A percentile compares a stretch with the other conserved stretches of the same genome.
phyloP scores from a whole-genome alignment of 1,139 yeast genomes.

The Diutina scorzettiae region DNA sequence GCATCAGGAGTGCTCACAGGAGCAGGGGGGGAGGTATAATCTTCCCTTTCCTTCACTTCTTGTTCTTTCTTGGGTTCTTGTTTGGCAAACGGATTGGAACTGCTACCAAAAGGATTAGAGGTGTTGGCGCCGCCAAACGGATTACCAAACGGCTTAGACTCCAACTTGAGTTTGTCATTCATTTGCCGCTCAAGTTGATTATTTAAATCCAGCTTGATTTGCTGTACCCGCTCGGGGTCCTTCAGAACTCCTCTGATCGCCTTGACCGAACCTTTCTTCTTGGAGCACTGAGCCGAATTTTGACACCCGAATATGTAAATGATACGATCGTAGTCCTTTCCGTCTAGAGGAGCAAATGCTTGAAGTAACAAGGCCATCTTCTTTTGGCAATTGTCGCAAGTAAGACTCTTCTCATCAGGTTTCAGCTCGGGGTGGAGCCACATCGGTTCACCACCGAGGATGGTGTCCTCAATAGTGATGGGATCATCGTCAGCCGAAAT shows the following conservation, averaged over 20 bases:
- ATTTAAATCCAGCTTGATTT: conserved; percentile 26
- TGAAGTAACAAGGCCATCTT: conserved; percentile 63
- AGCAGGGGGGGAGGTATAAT: too few relatives aligned
- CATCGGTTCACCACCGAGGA: conserved; percentile 67
- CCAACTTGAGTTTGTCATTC: conserved; percentile 30
- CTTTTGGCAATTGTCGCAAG: conserved; percentile 54
- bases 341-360: conserved; percentile 67
- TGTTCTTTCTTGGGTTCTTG: conserved; percentile 9
- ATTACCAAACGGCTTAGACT: conserved; percentile 17
- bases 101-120: conserved; percentile 21
- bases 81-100: conserved; percentile 18
- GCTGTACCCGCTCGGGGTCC: conserved; percentile 36
- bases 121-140: conserved; percentile 10
- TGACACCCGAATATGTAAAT: conserved; percentile 72
- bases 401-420: conserved; percentile 39
- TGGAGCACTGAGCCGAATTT: conserved; percentile 43
- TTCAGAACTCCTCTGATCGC: conserved; percentile 66
- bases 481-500: conserved; percentile 20
- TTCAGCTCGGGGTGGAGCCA: conserved; percentile 42
- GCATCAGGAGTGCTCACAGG: conserved; percentile 7
- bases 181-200: conserved; percentile 22
- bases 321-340: conserved; percentile 65
- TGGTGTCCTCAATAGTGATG: conserved; percentile 59
- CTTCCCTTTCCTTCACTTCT: conserved; percentile 6
- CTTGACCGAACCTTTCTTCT: conserved; percentile 56